Evolutionary conservation across 139 green algal genomes (phyloP), one percentile per base, ranked within the genome.

Genomic region (Monoraphidium neglectum): DNA sequence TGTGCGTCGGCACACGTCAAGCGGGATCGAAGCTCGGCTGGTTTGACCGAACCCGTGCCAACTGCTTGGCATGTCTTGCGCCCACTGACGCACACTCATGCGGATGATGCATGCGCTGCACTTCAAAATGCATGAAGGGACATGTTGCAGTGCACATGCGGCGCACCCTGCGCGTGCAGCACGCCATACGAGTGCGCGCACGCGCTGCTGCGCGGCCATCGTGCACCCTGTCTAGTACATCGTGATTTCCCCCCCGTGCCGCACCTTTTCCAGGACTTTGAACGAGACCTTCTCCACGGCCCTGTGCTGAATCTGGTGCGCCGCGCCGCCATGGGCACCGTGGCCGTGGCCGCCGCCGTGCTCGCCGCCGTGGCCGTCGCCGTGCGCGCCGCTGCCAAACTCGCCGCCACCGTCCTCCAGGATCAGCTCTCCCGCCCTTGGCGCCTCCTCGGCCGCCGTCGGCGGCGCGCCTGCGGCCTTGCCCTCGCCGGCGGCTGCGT

Each of bases 221-320:
- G 23, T 67, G n/a, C 59, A 18, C 21, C 60, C 28, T 40, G 23
- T 1, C 1, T 13, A 54, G 12, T 59, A 1, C 33, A 32, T 4
- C 33, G 12, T 24, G 3, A 49, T 6, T 60, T 60, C 21, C 18
- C 51, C 51, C 51, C 51, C 21, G 18, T 60, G 51, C 51, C 18
- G 69, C 16, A 85, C 62, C 46, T 87, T 82, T 35, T 87, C 76
- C 74, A 88, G 56, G 12, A 88, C 73, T 68, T 85, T 78, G 49
- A 88, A 88, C 0, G 72, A 76, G 10, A 69, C 72, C 72, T 88
- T 88, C 72, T 88, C 83, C n/a, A 64, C 60, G 1, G 72, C 72
- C 32, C 76, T 63, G 77, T 83, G 78, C 63, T 88, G 78, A 40
- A 79, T 60, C 61, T 87, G 82, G 43, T 87, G 82, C 8, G 76